Evolutionary conservation across 1,284 basidiomycete species (phyloP).

Genomic region (Rhodotorula sp.): DNA sequence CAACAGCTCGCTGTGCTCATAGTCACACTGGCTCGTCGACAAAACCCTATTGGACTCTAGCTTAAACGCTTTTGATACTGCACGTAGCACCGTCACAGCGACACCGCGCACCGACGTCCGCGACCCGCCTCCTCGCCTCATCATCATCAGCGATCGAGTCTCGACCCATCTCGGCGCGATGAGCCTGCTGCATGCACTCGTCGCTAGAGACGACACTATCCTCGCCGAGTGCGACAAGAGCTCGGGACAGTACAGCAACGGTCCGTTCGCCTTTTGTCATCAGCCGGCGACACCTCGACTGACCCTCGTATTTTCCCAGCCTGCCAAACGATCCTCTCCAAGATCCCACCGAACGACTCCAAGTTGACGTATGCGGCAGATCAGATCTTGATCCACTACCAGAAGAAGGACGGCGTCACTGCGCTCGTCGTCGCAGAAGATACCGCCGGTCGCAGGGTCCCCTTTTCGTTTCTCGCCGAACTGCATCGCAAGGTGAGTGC

Average conservation of each 20-base stretch:
- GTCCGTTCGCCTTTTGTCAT: constrained; percentile 45
- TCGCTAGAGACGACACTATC: constrained; percentile 73
- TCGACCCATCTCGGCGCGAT: constrained; percentile 7
- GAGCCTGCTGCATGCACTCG: constrained; percentile 72
- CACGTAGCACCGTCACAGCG: no score
- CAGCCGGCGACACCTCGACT: neutral
- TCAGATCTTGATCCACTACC: constrained; percentile 93
- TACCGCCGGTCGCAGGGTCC: constrained; percentile 81
- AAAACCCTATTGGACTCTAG: no score
- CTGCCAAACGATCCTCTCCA: constrained; percentile 84
- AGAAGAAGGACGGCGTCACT: constrained; percentile 61
- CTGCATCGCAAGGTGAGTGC: constrained; percentile 66
- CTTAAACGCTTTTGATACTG: no score
- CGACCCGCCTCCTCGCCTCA: no score
- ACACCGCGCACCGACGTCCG: no score
- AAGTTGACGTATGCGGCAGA: constrained; percentile 85
- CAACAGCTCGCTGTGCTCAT: no score
- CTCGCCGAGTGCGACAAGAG: constrained; percentile 76
- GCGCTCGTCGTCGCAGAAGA: constrained; percentile 94
- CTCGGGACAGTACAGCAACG: constrained; percentile 76
- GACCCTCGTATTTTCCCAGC: constrained; percentile 53
- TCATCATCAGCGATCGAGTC: no score
- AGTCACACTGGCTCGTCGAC: no score
- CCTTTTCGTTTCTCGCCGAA: constrained; percentile 87
- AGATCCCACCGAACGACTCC: constrained; percentile 90